A percentile compares a stretch with the other conserved stretches of the same genome.
Conservation (phyloP, 441 rosid genomes). For the Mallotus japonicus region DNA sequence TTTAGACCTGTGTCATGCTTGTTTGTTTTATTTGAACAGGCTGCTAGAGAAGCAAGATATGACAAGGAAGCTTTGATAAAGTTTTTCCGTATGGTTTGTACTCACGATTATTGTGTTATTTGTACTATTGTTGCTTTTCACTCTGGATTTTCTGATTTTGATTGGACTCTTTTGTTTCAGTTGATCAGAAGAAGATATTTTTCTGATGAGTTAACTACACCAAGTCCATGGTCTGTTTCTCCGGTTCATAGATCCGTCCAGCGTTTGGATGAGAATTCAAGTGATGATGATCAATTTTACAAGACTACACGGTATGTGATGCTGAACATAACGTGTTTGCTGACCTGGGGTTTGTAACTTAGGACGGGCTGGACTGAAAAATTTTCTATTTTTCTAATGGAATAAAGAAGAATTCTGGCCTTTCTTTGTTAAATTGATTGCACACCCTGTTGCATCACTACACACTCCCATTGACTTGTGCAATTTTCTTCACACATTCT, state of each 20-base stretch:
- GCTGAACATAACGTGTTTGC: neutral
- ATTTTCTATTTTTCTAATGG: neutral
- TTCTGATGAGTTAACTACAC: slow-evolving; percentile 66
- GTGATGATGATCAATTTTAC: slow-evolving; percentile 67
- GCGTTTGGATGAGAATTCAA: slow-evolving; percentile 66
- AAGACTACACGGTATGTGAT: slow-evolving; percentile 52
- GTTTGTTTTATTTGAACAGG: slow-evolving; percentile 45
- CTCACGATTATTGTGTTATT: slow-evolving; percentile 2
- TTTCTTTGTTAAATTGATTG: neutral
- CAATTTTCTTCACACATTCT: neutral
- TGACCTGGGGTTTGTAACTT: neutral
- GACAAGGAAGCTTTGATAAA: slow-evolving; percentile 90
- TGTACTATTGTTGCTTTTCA: slow-evolving; percentile 2
- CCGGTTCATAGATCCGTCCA: slow-evolving; percentile 54
- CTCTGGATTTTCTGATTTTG: slow-evolving; percentile 10
- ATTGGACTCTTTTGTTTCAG: slow-evolving; percentile 41
- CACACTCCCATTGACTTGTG: neutral
- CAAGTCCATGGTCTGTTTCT: slow-evolving; percentile 76
- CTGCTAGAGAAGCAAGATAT: slow-evolving; percentile 90
- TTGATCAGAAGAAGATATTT: slow-evolving; percentile 93
- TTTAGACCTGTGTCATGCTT: slow-evolving; percentile 3
- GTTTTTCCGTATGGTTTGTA: slow-evolving; percentile 75
- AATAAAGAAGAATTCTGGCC: neutral
- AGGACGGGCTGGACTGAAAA: neutral
- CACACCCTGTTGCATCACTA: neutral